Conservation (phyloP, 2,329 filamentous ascomycete species). For the Eurotiales sp. region DNA sequence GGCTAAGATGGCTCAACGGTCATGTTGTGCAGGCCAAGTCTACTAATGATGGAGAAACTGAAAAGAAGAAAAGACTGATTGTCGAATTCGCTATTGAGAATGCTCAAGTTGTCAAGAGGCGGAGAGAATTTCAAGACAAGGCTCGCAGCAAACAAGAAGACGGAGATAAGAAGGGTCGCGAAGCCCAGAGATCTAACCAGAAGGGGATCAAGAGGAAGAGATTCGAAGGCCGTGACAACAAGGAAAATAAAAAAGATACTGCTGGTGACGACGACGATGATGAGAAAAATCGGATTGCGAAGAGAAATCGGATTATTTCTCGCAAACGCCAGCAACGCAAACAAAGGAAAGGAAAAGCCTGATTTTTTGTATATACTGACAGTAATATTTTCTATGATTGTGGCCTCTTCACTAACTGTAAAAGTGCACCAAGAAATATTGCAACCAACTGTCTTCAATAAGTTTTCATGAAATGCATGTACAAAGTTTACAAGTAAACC, state of each 20-base stretch:
- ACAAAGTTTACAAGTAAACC: too few species aligned
- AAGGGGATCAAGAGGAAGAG: conserved; percentile 37
- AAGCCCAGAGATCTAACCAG: conserved; percentile 18
- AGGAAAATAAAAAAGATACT: conserved; percentile 13
- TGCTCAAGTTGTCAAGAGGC: conserved; percentile 83
- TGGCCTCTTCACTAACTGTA: too few species aligned
- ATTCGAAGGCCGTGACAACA: conserved; percentile 9
- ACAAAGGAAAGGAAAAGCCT: conserved; percentile 54
- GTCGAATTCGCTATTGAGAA: conserved; percentile 99
- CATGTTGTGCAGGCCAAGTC: conserved; percentile 49
- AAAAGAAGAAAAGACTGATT: conserved; percentile 84
- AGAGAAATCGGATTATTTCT: conserved; percentile 73
- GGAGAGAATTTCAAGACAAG: conserved; percentile 42
- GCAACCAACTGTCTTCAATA: too few species aligned
- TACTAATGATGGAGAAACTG: conserved; percentile 42
- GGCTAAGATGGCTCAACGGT: conserved; percentile 87
- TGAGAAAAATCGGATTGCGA: conserved; percentile 50
- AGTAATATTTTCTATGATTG: not conserved
- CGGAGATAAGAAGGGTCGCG: conserved; percentile 25
- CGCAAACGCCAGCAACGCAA: conserved; percentile 74
- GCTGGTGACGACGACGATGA: conserved; percentile 28
- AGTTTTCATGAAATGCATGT: not conserved
- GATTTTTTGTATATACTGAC: not conserved
- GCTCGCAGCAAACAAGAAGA: conserved; percentile 20
- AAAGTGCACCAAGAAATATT: too few species aligned